Conservation (phyloP, 495 filamentous ascomycete species). For the Evernia prunastri region DNA sequence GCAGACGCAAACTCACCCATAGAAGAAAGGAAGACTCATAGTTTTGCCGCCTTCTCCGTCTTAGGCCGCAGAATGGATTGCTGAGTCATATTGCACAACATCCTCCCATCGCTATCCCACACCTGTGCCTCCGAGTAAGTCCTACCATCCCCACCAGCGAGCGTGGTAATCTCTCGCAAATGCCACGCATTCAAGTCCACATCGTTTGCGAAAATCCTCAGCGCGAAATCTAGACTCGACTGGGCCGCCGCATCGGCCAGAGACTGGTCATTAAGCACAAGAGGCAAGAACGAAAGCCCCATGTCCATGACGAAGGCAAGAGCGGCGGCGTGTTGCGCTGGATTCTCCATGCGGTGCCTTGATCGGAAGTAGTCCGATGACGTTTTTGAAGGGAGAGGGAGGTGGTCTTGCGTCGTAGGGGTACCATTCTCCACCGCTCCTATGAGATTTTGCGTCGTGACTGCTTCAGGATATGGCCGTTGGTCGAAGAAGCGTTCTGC, state of each 20-base stretch:
- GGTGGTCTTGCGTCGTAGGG: neutral
- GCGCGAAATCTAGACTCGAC: constrained; percentile 5
- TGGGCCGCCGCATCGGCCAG: neutral
- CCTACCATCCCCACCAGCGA: neutral
- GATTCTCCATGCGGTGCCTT: neutral
- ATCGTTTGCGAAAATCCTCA: neutral
- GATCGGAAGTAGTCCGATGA: constrained; percentile 2
- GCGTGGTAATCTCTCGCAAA: neutral
- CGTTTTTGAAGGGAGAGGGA: neutral
- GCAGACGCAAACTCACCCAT: too few species aligned
- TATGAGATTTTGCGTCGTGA: neutral
- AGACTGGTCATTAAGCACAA: neutral
- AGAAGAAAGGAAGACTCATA: neutral
- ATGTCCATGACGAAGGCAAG: constrained; percentile 1
- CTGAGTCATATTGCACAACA: constrained; percentile 1
- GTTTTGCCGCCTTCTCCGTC: neutral
- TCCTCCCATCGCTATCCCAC: neutral
- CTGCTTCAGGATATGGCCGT: neutral
- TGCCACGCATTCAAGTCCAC: constrained; percentile 2
- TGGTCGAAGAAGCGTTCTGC: neutral
- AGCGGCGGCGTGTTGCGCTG: neutral
- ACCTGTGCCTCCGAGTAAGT: neutral
- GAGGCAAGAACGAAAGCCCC: neutral
- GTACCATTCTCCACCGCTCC: neutral
- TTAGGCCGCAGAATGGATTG: neutral